Percentiles rank a stretch among this genome's conserved stretches.
phyloP scores from a whole-genome alignment of 202 grass and related monocot species.

The Carex arenaria region DNA sequence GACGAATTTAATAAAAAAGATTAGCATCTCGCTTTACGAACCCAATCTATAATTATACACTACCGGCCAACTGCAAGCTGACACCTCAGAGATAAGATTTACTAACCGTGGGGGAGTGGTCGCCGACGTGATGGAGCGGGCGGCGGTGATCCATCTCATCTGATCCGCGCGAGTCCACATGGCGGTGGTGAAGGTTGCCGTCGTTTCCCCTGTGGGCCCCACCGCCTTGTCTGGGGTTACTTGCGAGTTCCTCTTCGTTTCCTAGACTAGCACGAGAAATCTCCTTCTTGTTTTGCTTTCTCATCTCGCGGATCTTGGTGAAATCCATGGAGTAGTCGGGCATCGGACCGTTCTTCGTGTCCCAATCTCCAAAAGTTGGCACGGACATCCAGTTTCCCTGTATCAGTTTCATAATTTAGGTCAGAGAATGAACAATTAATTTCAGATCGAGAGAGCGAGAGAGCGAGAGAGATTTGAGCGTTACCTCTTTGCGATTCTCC shows the following conservation, averaged over 20 bases:
- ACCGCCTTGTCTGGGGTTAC: constrained; percentile 3
- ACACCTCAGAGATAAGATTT: neutral
- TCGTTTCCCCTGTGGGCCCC: constrained; percentile 7
- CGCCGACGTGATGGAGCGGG: constrained; percentile 38
- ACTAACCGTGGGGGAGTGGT: constrained; percentile 59
- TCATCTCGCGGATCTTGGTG: constrained; percentile 99
- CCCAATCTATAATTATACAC: constrained; percentile 1
- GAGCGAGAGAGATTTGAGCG: neutral
- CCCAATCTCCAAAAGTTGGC: constrained; percentile 98
- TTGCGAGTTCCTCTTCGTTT: constrained; percentile 71
- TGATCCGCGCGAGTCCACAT: neutral
- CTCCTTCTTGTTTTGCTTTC: constrained; percentile 99
- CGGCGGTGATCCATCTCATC: constrained; percentile 33
- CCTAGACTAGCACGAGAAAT: constrained; percentile 85
- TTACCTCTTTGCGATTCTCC: constrained; percentile 68
- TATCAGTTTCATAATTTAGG: neutral
- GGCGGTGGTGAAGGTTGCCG: constrained; percentile 19
- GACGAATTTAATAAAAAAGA: neutral
- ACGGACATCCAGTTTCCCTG: constrained; percentile 79
- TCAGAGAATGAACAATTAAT: neutral
- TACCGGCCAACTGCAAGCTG: neutral
- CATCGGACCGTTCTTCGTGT: constrained; percentile 90
- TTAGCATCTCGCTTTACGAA: neutral
- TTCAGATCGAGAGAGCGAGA: neutral
- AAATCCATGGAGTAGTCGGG: constrained; percentile 99